phyloP scores from a whole-genome alignment of 2,329 filamentous ascomycete species.

The Monilinia aucupariae region DNA sequence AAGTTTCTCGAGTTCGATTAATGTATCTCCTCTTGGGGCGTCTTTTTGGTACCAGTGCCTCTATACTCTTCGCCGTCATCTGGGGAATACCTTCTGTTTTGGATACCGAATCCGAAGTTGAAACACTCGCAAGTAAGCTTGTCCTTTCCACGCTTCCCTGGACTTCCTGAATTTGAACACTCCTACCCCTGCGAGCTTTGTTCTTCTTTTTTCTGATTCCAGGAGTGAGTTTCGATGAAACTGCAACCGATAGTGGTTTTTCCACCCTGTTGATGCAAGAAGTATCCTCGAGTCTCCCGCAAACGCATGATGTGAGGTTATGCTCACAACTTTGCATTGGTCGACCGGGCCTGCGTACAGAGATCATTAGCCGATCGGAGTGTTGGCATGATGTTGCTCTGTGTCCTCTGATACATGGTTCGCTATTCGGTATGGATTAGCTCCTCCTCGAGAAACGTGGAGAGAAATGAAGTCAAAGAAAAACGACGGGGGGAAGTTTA shows the following conservation, averaged over 20 bases:
- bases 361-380: constrained; percentile 27
- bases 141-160: not conserved
- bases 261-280: constrained; percentile 1
- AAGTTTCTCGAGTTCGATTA: not conserved
- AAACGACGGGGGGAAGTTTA: constrained; percentile 13
- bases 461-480: not conserved
- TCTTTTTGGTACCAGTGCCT: too few relatives aligned
- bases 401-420: constrained; percentile 33
- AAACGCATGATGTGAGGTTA: constrained; percentile 26
- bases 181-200: not conserved
- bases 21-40: too few relatives aligned
- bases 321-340: constrained; percentile 31
- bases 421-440: constrained; percentile 17
- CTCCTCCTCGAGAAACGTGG: not conserved
- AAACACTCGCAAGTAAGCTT: not conserved
- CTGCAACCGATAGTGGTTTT: not conserved
- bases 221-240: not conserved
- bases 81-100: not conserved
- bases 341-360: constrained; percentile 31
- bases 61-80: not conserved
- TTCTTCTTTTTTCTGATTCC: not conserved
- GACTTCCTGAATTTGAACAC: not conserved
- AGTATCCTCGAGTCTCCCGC: constrained; percentile 24
- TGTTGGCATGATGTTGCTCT: constrained; percentile 30
- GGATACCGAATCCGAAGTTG: not conserved